Conservation (phyloP, 2,329 filamentous ascomycete species). For the Fusarium pseudoanthophilum region DNA sequence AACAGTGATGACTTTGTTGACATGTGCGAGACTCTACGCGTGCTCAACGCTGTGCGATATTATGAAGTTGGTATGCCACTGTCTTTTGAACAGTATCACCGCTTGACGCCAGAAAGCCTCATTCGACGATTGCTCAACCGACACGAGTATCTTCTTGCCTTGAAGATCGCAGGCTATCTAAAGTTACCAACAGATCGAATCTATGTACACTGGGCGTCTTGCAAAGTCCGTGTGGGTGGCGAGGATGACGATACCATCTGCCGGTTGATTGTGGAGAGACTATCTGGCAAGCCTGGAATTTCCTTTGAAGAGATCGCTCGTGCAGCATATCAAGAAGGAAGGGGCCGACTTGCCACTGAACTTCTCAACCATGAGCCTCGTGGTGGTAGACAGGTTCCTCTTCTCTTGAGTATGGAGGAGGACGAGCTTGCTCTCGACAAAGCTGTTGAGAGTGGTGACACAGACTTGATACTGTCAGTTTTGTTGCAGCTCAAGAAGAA, state of each 20-base stretch:
- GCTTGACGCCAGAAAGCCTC: conserved; percentile 89
- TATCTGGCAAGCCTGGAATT: conserved; percentile 89
- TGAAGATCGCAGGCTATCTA: conserved; percentile 88
- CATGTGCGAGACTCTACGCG: conserved; percentile 93
- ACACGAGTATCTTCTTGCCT: conserved; percentile 88
- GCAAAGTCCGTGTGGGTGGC: conserved; percentile 86
- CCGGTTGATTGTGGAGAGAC: conserved; percentile 83
- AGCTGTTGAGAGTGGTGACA: conserved; percentile 94
- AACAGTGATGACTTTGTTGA: conserved; percentile 99
- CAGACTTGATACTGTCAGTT: conserved; percentile 91
- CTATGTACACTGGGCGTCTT: conserved; percentile 95
- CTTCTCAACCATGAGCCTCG: conserved; percentile 93
- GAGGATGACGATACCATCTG: conserved; percentile 92
- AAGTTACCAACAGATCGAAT: conserved; percentile 88
- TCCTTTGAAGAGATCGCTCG: conserved; percentile 95
- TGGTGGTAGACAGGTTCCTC: conserved; percentile 93
- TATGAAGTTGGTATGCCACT: conserved; percentile 91
- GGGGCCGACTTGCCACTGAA: conserved; percentile 87
- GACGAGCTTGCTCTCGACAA: conserved; percentile 96
- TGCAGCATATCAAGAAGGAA: conserved; percentile 93
- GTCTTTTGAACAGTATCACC: conserved; percentile 93
- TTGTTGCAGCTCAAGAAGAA: conserved; percentile 90
- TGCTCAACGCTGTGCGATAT: conserved; percentile 90
- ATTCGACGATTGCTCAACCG: conserved; percentile 87
- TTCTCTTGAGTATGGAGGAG: conserved; percentile 94